Conservation (phyloP, 768 basidiomycete species). For the Mrakia frigida region DNA sequence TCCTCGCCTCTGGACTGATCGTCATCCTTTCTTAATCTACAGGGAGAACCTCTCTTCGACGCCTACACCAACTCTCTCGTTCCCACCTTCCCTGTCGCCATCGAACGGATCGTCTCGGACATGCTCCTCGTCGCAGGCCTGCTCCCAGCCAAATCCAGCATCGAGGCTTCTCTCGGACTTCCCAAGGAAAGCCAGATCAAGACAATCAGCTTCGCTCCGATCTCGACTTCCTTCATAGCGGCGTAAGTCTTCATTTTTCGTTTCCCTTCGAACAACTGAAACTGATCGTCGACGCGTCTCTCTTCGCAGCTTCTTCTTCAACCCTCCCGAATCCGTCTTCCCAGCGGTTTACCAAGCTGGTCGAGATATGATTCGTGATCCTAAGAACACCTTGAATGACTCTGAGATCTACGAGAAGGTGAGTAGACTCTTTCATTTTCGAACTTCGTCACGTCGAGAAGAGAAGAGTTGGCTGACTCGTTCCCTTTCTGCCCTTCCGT, state of each 20-base stretch:
- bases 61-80: background rate
- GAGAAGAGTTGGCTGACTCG: background rate
- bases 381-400: background rate
- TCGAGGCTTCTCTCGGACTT: background rate
- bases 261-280: background rate
- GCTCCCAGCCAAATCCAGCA: background rate
- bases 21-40: background rate
- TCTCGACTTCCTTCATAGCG: background rate
- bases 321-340: background rate
- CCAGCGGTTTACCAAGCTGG: background rate
- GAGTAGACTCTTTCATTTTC: background rate
- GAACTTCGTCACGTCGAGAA: background rate
- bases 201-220: background rate
- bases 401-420: background rate
- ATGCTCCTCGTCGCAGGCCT: background rate
- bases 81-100: background rate
- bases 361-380: background rate
- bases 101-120: background rate
- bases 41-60: background rate
- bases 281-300: background rate
- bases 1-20: background rate
- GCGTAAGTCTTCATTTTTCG: background rate
- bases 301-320: background rate
- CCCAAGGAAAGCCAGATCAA: background rate
- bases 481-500: background rate